A percentile compares a stretch with the other conserved stretches of the same genome.
These are phyloP conservation scores for Drechmeria coniospora DNA, from an alignment of 2,329 filamentous ascomycete genomes.

Conservation along the genomic window DNA sequence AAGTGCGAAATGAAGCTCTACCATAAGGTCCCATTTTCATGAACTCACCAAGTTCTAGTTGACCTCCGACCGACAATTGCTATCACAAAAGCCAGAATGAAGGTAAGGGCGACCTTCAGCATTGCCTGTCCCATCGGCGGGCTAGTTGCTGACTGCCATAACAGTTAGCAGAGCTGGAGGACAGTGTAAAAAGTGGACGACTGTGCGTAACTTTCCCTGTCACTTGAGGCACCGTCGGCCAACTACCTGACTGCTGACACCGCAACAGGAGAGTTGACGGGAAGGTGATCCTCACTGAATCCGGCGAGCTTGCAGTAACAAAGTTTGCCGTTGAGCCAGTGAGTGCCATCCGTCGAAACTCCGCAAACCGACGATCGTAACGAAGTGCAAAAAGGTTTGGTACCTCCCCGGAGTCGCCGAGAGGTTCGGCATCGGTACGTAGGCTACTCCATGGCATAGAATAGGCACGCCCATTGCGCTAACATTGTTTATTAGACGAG, in stretches of 20 bases:
- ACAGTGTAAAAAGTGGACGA: constrained; percentile 67
- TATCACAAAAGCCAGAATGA: constrained; percentile 88
- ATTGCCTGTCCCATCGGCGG: not conserved
- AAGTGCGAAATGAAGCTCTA: constrained; percentile 21
- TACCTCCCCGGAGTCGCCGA: constrained; percentile 79
- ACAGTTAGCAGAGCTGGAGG: constrained; percentile 75
- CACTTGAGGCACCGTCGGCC: not conserved
- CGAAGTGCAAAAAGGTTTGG: constrained; percentile 38
- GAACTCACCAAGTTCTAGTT: constrained; percentile 25
- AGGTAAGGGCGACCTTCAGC: constrained; percentile 22
- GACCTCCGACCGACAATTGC: constrained; percentile 86
- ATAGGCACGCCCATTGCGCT: constrained; percentile 10
- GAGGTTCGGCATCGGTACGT: constrained; percentile 71
- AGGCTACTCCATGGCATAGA: not conserved
- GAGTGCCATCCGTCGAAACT: constrained; percentile 17
- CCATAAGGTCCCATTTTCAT: not conserved
- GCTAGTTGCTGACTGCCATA: not conserved
- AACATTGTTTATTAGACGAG: constrained; percentile 43
- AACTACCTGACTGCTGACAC: constrained; percentile 6
- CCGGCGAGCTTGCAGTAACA: constrained; percentile 79
- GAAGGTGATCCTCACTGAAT: constrained; percentile 75
- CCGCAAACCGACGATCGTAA: not conserved
- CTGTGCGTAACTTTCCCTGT: constrained; percentile 29
- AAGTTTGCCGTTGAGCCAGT: constrained; percentile 95
- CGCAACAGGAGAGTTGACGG: constrained; percentile 51